phyloP scores from a whole-genome alignment of 2,329 filamentous ascomycete genomes.

The Cytospora schulzeri region DNA sequence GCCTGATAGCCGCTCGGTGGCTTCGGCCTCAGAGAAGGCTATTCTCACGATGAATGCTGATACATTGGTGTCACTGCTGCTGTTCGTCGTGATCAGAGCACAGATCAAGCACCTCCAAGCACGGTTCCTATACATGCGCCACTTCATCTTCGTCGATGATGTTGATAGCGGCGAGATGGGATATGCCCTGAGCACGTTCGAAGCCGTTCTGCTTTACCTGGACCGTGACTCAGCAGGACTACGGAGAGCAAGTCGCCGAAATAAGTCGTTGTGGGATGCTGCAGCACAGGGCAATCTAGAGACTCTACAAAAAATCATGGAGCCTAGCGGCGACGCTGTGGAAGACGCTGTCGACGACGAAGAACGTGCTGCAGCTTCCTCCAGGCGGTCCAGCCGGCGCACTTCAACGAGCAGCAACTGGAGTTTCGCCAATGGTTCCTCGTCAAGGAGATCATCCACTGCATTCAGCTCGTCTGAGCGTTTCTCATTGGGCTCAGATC shows the following conservation, averaged over 20 bases:
- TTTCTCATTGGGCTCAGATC: slow-evolving; percentile 58
- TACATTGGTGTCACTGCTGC: slow-evolving; percentile 84
- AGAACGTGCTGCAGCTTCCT: slow-evolving; percentile 33
- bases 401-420: slow-evolving; percentile 47
- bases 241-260: slow-evolving; percentile 81
- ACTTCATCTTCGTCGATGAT: slow-evolving; percentile 97
- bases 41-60: slow-evolving; percentile 76
- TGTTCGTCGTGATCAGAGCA: slow-evolving; percentile 90
- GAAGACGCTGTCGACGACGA: slow-evolving; percentile 51
- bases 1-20: slow-evolving; percentile 39
- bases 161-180: slow-evolving; percentile 95
- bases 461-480: slow-evolving; percentile 48
- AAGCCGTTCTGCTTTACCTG: slow-evolving; percentile 89
- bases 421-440: slow-evolving; percentile 49
- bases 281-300: slow-evolving; percentile 75
- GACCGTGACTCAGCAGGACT: slow-evolving; percentile 79
- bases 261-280: slow-evolving; percentile 86
- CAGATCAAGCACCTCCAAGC: slow-evolving; percentile 87
- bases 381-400: slow-evolving; percentile 46
- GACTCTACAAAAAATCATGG: slow-evolving; percentile 76
- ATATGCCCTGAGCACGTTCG: slow-evolving; percentile 93
- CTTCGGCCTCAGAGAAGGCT: slow-evolving; percentile 52
- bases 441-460: slow-evolving; percentile 39
- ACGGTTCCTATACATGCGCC: slow-evolving; percentile 88
- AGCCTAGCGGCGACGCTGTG: slow-evolving; percentile 61